A percentile compares a stretch with the other conserved stretches of the same genome.
Conservation (phyloP, 2,329 filamentous ascomycete genomes). For the Nemania sp. region DNA sequence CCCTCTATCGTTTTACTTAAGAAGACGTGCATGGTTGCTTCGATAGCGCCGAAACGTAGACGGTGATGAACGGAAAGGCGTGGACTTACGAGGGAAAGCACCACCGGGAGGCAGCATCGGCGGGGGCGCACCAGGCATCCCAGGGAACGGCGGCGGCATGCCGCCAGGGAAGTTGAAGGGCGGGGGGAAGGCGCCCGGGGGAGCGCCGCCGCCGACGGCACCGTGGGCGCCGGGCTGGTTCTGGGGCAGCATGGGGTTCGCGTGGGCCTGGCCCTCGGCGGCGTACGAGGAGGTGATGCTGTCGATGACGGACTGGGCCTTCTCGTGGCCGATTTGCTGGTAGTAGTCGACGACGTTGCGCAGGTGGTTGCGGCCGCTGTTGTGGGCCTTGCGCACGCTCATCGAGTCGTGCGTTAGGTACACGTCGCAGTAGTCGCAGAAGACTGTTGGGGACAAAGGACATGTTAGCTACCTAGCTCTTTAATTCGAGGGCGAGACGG, state of each 20-base stretch:
- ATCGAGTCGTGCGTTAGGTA: conserved; percentile 99
- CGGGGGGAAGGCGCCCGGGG: conserved; percentile 57
- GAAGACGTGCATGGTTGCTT: too few species aligned
- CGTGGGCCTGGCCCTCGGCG: conserved; percentile 87
- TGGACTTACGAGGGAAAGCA: conserved; percentile 65
- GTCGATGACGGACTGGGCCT: conserved; percentile 98
- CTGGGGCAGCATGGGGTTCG: conserved; percentile 84
- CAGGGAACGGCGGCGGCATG: conserved; percentile 52
- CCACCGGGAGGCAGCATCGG: conserved; percentile 60
- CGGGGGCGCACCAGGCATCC: conserved; percentile 62
- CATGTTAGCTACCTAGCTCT: conserved; percentile 43
- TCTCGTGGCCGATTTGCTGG: conserved; percentile 98
- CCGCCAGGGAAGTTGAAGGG: conserved; percentile 74
- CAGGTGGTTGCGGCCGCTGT: conserved; percentile 94
- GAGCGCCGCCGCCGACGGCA: conserved; percentile 48
- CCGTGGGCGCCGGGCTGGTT: conserved; percentile 69
- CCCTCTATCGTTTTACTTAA: too few species aligned
- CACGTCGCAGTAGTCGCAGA: conserved; percentile 99
- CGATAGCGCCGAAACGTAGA: conserved; percentile 25
- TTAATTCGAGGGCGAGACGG: background rate
- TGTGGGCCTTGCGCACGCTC: conserved; percentile 99
- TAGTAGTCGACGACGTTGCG: conserved; percentile 99
- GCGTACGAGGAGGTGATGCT: conserved; percentile 96
- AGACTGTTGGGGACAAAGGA: conserved; percentile 65
- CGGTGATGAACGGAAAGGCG: background rate